Percentiles rank a stretch among this genome's conserved stretches.
phyloP scores from a whole-genome alignment of 768 basidiomycete species.

The Lentinula sp. region DNA sequence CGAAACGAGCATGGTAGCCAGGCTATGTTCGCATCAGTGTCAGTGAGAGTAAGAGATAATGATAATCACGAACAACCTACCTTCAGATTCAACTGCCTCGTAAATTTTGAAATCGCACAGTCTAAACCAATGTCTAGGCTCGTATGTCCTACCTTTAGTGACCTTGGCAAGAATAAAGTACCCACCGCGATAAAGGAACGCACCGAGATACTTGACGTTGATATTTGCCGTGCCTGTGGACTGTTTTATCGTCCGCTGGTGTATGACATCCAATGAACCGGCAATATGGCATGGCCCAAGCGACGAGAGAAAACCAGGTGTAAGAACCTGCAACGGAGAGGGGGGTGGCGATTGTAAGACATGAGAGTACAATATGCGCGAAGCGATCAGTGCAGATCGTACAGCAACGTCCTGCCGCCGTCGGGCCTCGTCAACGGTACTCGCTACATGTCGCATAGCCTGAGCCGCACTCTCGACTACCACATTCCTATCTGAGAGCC shows the following conservation, averaged over 20 bases:
- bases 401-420: slow-evolving; percentile 56
- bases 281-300: slow-evolving; percentile 76
- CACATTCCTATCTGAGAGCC: slow-evolving; percentile 31
- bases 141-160: slow-evolving; percentile 72
- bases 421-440: slow-evolving; percentile 77
- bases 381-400: slow-evolving; percentile 64
- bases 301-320: slow-evolving; percentile 58
- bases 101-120: slow-evolving; percentile 66
- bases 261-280: slow-evolving; percentile 85
- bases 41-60: background rate
- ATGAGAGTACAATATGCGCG: slow-evolving; percentile 47
- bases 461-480: slow-evolving; percentile 50
- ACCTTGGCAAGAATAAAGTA: slow-evolving; percentile 88
- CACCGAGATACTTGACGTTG: slow-evolving; percentile 82
- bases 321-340: slow-evolving; percentile 29
- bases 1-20: slow-evolving; percentile 80
- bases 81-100: slow-evolving; percentile 66
- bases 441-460: slow-evolving; percentile 73
- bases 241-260: slow-evolving; percentile 43
- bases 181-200: slow-evolving; percentile 82
- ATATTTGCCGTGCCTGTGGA: slow-evolving; percentile 41
- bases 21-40: slow-evolving; percentile 34
- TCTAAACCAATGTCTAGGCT: slow-evolving; percentile 85
- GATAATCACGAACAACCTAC: slow-evolving; percentile 34
- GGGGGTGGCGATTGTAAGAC: slow-evolving; percentile 19